Conservation (phyloP, 2,329 filamentous ascomycete species). For the Hypoxylon sp. region DNA sequence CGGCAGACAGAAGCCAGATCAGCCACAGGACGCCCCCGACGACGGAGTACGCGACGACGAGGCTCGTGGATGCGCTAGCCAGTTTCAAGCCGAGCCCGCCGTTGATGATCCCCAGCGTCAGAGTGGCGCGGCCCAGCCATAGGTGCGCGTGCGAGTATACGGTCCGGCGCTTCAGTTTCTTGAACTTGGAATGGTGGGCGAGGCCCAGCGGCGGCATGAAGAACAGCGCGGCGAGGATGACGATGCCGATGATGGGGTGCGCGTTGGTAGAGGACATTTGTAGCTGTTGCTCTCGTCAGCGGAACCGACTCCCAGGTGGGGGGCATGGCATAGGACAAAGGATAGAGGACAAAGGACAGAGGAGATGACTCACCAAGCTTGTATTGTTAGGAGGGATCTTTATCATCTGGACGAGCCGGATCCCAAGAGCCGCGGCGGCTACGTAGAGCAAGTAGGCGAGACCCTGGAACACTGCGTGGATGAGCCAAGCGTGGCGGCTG, state of each 20-base stretch:
- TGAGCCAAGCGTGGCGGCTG: slow-evolving; percentile 53
- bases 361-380: slow-evolving; percentile 50
- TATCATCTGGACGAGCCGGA: slow-evolving; percentile 56
- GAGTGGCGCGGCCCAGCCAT: slow-evolving; percentile 56
- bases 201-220: slow-evolving; percentile 59
- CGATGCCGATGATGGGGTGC: slow-evolving; percentile 62
- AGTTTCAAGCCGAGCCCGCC: slow-evolving; percentile 60
- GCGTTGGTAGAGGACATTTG: slow-evolving; percentile 51
- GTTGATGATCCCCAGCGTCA: slow-evolving; percentile 60
- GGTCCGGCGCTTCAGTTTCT: slow-evolving; percentile 54
- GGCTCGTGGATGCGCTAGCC: slow-evolving; percentile 46
- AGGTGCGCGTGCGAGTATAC: slow-evolving; percentile 59
- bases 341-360: not conserved
- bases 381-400: slow-evolving; percentile 49
- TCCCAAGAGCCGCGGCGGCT: slow-evolving; percentile 57
- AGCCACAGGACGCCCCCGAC: slow-evolving; percentile 55
- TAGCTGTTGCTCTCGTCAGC: slow-evolving; percentile 46
- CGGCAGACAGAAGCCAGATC: slow-evolving; percentile 54
- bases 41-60: slow-evolving; percentile 55
- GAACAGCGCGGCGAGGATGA: slow-evolving; percentile 56
- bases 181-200: slow-evolving; percentile 59
- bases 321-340: slow-evolving; percentile 11
- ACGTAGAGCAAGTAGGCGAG: slow-evolving; percentile 55
- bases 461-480: slow-evolving; percentile 57
- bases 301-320: not conserved